These are phyloP conservation scores for Syncephalastrum sp. DNA, from an alignment of 371 early-diverging fungal genomes.

Conservation along the genomic window DNA sequence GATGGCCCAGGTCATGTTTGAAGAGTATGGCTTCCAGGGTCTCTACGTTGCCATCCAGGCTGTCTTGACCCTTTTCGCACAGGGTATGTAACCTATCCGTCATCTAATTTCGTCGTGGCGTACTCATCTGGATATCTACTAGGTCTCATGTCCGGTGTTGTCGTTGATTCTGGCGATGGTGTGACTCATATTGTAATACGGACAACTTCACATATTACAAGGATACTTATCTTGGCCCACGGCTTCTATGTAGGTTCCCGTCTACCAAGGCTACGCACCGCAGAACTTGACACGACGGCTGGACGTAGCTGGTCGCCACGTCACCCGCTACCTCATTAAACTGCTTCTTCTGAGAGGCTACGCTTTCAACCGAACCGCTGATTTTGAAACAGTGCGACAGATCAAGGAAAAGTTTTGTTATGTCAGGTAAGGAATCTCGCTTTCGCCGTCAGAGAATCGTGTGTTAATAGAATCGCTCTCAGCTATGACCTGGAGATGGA, in stretches of 20 bases:
- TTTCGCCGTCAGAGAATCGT: neutral
- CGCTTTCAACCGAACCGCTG: slow-evolving; percentile 95
- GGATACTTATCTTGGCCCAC: slow-evolving; percentile 1
- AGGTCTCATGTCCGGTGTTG: slow-evolving; percentile 95
- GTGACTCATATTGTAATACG: slow-evolving; percentile 89
- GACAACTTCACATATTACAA: neutral
- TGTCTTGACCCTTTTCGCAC: slow-evolving; percentile 95
- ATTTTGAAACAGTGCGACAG: slow-evolving; percentile 96
- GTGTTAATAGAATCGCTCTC: slow-evolving; percentile 4
- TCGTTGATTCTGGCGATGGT: slow-evolving; percentile 98
- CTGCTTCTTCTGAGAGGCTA: slow-evolving; percentile 92
- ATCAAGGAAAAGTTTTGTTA: slow-evolving; percentile 98
- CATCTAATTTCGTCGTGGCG: neutral
- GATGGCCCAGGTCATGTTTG: slow-evolving; percentile 96
- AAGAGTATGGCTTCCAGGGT: slow-evolving; percentile 91
- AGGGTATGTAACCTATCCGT: slow-evolving; percentile 59
- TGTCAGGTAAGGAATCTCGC: slow-evolving; percentile 67
- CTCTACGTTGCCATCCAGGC: slow-evolving; percentile 97
- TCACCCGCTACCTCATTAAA: slow-evolving; percentile 96
- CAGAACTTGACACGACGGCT: slow-evolving; percentile 90
- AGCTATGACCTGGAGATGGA: slow-evolving; percentile 94
- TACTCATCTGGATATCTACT: neutral
- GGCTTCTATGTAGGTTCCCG: slow-evolving; percentile 64
- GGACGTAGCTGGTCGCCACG: slow-evolving; percentile 96
- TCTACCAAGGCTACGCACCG: slow-evolving; percentile 92